phyloP scores from a whole-genome alignment of 306 rosid genomes.

The Prinsepia uniflora region DNA sequence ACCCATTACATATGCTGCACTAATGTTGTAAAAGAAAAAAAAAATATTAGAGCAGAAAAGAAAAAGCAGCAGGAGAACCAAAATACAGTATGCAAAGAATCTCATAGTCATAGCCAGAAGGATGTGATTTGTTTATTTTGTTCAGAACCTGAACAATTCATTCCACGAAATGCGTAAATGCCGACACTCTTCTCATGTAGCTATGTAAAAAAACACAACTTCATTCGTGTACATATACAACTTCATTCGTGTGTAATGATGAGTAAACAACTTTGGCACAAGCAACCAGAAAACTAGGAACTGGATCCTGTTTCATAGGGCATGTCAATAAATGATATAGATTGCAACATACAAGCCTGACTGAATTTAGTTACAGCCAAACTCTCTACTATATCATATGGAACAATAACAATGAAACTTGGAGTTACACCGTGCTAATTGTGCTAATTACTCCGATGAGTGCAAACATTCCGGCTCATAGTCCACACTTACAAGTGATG shows the following conservation, averaged over 20 bases:
- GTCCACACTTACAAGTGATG: constrained; percentile 17
- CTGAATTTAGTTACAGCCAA: not conserved
- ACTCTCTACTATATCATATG: not conserved
- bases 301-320: not conserved
- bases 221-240: constrained; percentile 5
- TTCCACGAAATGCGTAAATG: constrained; percentile 8
- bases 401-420: constrained; percentile 4
- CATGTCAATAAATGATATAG: constrained; percentile 9
- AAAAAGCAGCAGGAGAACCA: not conserved
- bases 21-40: not conserved
- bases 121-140: not conserved
- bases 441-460: constrained; percentile 10
- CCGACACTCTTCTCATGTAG: constrained; percentile 14
- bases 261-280: not conserved
- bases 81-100: not conserved
- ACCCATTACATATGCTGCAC: constrained; percentile 4
- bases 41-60: not conserved
- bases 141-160: not conserved
- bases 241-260: not conserved
- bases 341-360: not conserved
- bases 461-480: constrained; percentile 9
- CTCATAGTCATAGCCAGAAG: not conserved
- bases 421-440: constrained; percentile 14
- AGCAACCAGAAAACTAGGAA: not conserved
- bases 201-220: not conserved